Base-by-base conservation (phyloP, 75 land plant genomes). In the Picea glauca region DNA sequence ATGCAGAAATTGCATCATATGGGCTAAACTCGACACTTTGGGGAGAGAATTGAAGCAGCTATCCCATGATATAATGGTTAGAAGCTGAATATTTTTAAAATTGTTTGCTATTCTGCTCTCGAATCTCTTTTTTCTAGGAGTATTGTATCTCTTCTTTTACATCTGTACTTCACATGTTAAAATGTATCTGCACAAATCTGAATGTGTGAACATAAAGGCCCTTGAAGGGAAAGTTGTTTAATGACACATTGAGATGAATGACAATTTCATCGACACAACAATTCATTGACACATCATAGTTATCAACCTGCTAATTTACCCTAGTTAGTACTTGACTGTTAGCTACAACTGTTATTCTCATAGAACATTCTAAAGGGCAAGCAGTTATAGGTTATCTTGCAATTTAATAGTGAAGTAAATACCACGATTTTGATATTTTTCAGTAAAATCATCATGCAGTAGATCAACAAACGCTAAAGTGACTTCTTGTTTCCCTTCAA, bases 21-120 rank as follows among this genome's bases (percentile, higher is more conserved):
- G 98, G 98, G 83, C 97, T 12, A 96, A 96, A 83, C 86, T 88
- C 30, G 98, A 96, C 67, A 79, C 6, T 30, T 58, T 96, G 72
- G 89, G 66, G 23, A 81, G 86, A 77, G 92, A 91, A 43, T 64
- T 91, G 4, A 86, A 86, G 31, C 84, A 68, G 70, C 76, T 85
- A 12, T 83, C 98, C 30, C 76, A 78, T 62, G 79, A 91, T 76
- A 76, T 79, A 58, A 60, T 31, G 81, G 94, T 87, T 82, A 84
- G 87, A 64, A 62, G 5, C 26, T 3, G 32, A 35, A 70, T 14
- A 9, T 57, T 75, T 32, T 56, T 30, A 4, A 66, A 76, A 20
- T 14, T 1, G 7, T 63, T 1, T 76, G 54, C 38, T 26, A 1
- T 66, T 38, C 64, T 6, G 79, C 26, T 84, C 57, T 0, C 33